These are phyloP conservation scores for Calonectria hawksworthii DNA, from an alignment of 2,329 filamentous ascomycete species.

Conservation along the genomic window DNA sequence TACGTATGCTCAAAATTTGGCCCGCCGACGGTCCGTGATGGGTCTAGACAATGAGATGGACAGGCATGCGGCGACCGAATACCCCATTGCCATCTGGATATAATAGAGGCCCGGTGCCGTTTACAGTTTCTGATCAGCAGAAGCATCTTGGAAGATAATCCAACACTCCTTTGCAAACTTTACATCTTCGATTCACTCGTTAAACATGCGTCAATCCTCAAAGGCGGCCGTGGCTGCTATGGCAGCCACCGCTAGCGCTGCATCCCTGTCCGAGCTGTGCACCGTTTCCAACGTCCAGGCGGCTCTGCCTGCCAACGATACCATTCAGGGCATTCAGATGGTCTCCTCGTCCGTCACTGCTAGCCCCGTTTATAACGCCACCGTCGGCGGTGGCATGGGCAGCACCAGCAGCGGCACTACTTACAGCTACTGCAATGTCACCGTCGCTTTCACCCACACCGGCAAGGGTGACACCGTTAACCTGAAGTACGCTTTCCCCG, in stretches of 20 bases:
- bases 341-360: slow-evolving; percentile 58
- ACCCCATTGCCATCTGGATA: background rate
- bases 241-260: slow-evolving; percentile 28
- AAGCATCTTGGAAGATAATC: background rate
- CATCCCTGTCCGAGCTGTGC: slow-evolving; percentile 40
- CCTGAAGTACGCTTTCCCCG: slow-evolving; percentile 52
- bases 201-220: slow-evolving; percentile 27
- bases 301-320: slow-evolving; percentile 37
- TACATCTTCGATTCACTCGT: slow-evolving; percentile 6
- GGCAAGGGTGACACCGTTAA: slow-evolving; percentile 50
- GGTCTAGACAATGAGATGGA: background rate
- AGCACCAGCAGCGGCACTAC: slow-evolving; percentile 41
- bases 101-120: slow-evolving; percentile 3
- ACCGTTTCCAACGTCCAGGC: slow-evolving; percentile 36
- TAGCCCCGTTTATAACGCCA: slow-evolving; percentile 30
- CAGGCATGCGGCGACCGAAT: background rate
- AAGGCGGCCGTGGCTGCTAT: slow-evolving; percentile 15
- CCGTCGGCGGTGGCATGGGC: slow-evolving; percentile 38
- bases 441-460: slow-evolving; percentile 52
- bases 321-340: slow-evolving; percentile 41
- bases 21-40: background rate
- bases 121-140: background rate
- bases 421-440: slow-evolving; percentile 53
- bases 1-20: slow-evolving; percentile 6
- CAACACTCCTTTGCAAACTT: background rate